Conservation (phyloP, 1,139 yeast species). For the Keqinozyma sinolaborantium region DNA sequence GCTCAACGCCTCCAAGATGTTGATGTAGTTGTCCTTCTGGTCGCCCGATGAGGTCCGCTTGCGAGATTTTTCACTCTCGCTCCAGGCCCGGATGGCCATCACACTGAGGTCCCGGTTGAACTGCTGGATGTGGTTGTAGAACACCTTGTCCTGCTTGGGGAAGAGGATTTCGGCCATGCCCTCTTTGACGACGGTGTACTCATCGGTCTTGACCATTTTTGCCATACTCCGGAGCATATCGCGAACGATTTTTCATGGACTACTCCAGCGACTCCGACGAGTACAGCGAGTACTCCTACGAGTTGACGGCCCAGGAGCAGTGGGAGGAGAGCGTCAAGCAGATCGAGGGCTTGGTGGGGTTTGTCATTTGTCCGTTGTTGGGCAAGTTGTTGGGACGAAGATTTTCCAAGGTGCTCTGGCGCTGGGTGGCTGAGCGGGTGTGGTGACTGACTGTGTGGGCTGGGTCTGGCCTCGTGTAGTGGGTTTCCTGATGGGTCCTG, state of each 20-base stretch:
- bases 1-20: constrained; percentile 82
- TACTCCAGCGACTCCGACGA: constrained; percentile 7
- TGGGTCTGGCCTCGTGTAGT: too few relatives aligned
- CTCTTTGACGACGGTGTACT: constrained; percentile 57
- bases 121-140: constrained; percentile 95
- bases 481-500: too few relatives aligned
- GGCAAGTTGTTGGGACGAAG: constrained; percentile 73
- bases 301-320: constrained; percentile 57
- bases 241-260: constrained; percentile 1
- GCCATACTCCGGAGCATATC: constrained; percentile 2
- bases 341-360: constrained; percentile 50
- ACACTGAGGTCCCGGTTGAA: constrained; percentile 91
- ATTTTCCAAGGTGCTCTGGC: constrained; percentile 44
- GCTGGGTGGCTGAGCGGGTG: constrained; percentile 30
- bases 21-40: constrained; percentile 33
- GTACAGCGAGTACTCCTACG: constrained; percentile 8
- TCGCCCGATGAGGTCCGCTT: constrained; percentile 15
- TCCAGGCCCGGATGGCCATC: constrained; percentile 84
- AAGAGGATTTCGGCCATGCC: constrained; percentile 80
- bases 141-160: constrained; percentile 78
- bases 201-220: constrained; percentile 17
- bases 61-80: constrained; percentile 33
- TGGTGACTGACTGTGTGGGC: too few relatives aligned
- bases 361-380: constrained; percentile 62
- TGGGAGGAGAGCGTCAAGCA: constrained; percentile 79